Evolutionary conservation across 331 rosid species (phyloP).

Genomic region (Rhamnella rubrinervis): DNA sequence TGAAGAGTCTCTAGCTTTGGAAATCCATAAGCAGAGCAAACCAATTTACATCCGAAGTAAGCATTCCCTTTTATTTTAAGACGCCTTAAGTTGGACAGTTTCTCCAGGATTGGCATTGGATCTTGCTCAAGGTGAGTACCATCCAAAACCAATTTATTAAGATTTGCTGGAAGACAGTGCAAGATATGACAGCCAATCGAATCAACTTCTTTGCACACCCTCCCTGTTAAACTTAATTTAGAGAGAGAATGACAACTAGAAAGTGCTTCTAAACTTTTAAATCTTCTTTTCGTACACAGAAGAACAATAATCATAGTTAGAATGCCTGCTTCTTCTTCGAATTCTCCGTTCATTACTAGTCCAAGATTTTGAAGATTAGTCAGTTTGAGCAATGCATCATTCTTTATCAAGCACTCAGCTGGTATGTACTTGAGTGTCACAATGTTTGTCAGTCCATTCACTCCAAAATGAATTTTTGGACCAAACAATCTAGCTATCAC

Average conservation of each 20-base stretch:
- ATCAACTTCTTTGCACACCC: neutral
- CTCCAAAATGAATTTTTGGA: neutral
- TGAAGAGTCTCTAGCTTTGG: conserved; percentile 12
- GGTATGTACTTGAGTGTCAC: conserved; percentile 9
- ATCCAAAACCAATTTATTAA: neutral
- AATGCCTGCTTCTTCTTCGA: too few relatives aligned
- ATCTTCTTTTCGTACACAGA: neutral
- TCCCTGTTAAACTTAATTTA: neutral
- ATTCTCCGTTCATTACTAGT: neutral
- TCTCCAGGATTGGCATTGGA: conserved; percentile 15
- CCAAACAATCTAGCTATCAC: too few relatives aligned
- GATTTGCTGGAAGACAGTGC: neutral
- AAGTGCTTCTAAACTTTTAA: conserved; percentile 1
- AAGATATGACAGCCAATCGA: neutral
- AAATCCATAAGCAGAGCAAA: conserved; percentile 17
- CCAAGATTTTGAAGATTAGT: conserved; percentile 8
- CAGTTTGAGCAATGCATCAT: neutral
- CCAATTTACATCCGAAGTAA: neutral
- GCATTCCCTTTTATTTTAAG: neutral
- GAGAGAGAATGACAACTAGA: neutral
- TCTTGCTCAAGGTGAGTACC: neutral
- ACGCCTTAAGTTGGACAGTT: conserved; percentile 4
- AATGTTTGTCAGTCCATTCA: neutral
- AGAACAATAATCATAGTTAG: too few relatives aligned
- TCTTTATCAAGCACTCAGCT: neutral